Base-by-base conservation (phyloP, 78 protist species). In the Cyanophora paradoxa region DNA sequence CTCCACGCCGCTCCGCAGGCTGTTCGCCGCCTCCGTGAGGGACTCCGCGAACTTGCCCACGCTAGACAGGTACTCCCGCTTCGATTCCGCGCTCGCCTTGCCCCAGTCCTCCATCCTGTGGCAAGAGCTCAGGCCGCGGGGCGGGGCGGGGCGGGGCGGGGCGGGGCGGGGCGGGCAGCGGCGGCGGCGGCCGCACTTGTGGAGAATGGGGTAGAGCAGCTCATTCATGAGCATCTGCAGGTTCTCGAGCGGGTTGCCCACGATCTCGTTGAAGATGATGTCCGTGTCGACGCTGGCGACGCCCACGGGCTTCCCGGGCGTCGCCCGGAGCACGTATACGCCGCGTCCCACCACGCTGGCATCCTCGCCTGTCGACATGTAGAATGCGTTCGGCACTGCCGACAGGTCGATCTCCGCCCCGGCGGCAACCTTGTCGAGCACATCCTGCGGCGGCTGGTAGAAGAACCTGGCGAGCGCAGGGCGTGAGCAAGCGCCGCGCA, bases 1-100 rank as follows among this genome's bases (percentile, higher is more conserved):
- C 26, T 71, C 76, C 16, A 52, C 36, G n/a, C 62, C 76, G 19
- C 26, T 10, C 28, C 17, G n/a, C 5, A 65, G 56, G 56, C 72
- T 65, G 42, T 34, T 22, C 34, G 34, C 72, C 19, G 72, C 72
- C 22, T 65, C 72, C 26, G 42, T 11, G 57, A 65, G 48, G 4
- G 31, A 10, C 1, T 37, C 48, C 24, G 48, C 1, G 41, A 65
- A 65, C 72, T 65, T 65, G n/a, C 8, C 30, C 33, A 65, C 33
- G 19, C 4, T 6, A 1, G 37, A 13, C 14, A 14, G 34, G 54
- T 41, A 65, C 8, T 41, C 57, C 31, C n/a, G n/a, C n/a, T n/a
- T n/a, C n/a, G n/a, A n/a, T n/a, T n/a, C n/a, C n/a, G n/a, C n/a
- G n/a, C n/a, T n/a, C n/a, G n/a, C n/a, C n/a, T n/a, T n/a, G n/a